Base-by-base conservation (phyloP, 352 stramenopile genomes). In the Pythium aristosporum region DNA sequence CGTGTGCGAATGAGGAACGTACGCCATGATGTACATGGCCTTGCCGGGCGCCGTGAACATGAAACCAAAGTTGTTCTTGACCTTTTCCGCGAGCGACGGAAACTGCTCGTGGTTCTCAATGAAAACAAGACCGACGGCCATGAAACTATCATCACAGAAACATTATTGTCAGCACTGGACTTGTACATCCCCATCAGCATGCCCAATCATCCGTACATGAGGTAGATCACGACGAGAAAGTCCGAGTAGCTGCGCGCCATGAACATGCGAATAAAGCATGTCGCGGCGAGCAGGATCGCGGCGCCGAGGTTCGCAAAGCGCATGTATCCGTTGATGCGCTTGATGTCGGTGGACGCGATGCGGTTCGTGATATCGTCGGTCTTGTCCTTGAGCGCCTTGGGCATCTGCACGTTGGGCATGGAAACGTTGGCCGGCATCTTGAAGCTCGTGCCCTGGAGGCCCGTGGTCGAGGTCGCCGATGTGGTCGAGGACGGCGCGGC, bases 21-120 rank as follows among this genome's bases (percentile, higher is more conserved):
- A 92, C 84, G 80, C 85, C 42, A 94, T 73, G 53, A 94, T 92
- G 76, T 91, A 94, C 16, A 74, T 78, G 30, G 85, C 85, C 63
- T 91, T 91, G 72, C 85, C 85, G n/a, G 77, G 81, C 30, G 83
- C 85, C 16, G 77, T 92, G 72, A 94, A 94, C 85, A 94, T 94
- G 66, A 94, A 94, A 44, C 82, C 85, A 68, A 94, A 94, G 79
- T 94, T 94, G 46, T 82, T 57, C 77, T 94, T 94, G 28, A 92
- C 79, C 51, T 89, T 87, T 61, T 91, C 75, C 10, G 83, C 80
- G 7, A 91, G 42, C 28, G 80, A 89, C 18, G 85, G 83, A 68
- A 94, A 94, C 61, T 79, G 79, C 56, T 94, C 83, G 57, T 92
- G 85, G 70, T 92, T 92, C 68, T 94, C 85, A 62, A 94, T 73